Base-by-base conservation (phyloP, 2,329 filamentous ascomycete species). In the Ophiostoma tasmaniense region DNA sequence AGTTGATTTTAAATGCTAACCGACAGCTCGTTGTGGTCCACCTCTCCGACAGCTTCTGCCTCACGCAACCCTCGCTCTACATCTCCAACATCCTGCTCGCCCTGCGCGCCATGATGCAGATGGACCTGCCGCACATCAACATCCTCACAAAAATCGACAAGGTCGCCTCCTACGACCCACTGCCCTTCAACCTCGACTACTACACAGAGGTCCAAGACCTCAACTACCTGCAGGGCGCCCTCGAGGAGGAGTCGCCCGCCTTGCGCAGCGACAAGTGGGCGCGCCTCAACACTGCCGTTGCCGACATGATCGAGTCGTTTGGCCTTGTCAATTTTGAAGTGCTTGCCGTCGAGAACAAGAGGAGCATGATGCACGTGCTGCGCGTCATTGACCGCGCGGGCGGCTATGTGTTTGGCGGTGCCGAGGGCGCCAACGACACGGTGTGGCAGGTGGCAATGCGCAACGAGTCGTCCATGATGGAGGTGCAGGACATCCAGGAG, bases 101-200 rank as follows among this genome's bases (percentile, higher is more conserved):
- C 68, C 87, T 99, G 72, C 90, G 95, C 73, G 93, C 92, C 74
- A 99, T 99, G 94, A 88, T 99, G 67, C 95, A 98, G 80, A 94
- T 99, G 86, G 95, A 98, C 76, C 90, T 98, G 71, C 93, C 95
- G 0, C 92, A 97, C 76, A 84, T 99, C 73, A 99, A 99, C 76
- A 91, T 99, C 71, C 85, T 99, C 33, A 97, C 93, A 70, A 99
- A 99, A 80, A 96, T 99, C 80, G 95, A 99, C 80, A 97, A 97
- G 76, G 84, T 99, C 68, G 83, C 89, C 45, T 87, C 90, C 67
- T 97, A 97, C 76, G 89, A 92, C 64, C 87, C 91, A 33, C 83
- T 99, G 0, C 92, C 93, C 0, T 97, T 99, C 82, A 97, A 97
- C 75, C 88, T 99, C 70, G 93, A 97, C 73, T 99, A 90, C 79